phyloP scores from a whole-genome alignment of 2,329 filamentous ascomycete species.

The Fusarium sublunatum region DNA sequence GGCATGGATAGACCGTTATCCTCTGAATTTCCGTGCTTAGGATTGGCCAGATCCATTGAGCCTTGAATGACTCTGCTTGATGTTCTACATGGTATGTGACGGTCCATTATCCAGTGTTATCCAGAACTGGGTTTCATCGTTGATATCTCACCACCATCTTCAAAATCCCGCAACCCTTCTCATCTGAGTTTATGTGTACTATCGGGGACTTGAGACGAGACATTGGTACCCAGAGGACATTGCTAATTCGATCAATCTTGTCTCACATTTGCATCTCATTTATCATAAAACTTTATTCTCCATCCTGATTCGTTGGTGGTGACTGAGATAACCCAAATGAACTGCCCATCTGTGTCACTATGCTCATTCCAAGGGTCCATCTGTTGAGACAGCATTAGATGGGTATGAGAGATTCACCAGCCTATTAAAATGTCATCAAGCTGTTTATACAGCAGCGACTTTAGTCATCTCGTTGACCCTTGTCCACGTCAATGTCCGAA shows the following conservation, averaged over 20 bases:
- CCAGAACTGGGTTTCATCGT: constrained; percentile 1
- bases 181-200: background rate
- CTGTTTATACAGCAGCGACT: background rate
- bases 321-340: background rate
- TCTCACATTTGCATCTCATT: constrained; percentile 6
- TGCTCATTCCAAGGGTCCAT: constrained; percentile 24
- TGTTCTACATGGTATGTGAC: constrained; percentile 6
- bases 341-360: constrained; percentile 9
- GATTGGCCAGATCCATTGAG: constrained; percentile 25
- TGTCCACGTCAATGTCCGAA: constrained; percentile 6
- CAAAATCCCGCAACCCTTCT: constrained; percentile 36
- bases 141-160: background rate
- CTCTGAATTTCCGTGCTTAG: constrained; percentile 11
- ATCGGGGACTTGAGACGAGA: constrained; percentile 14
- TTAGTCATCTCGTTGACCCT: background rate
- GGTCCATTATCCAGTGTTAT: constrained; percentile 8
- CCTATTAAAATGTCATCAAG: background rate
- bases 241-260: constrained; percentile 13
- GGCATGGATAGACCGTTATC: constrained; percentile 22
- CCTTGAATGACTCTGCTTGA: background rate
- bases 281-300: background rate
- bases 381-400: background rate
- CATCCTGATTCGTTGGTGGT: background rate
- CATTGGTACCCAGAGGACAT: constrained; percentile 1
- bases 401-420: background rate